Evolutionary conservation across 2,329 filamentous ascomycete species (phyloP).

Genomic region (Stemphylium lycopersici): DNA sequence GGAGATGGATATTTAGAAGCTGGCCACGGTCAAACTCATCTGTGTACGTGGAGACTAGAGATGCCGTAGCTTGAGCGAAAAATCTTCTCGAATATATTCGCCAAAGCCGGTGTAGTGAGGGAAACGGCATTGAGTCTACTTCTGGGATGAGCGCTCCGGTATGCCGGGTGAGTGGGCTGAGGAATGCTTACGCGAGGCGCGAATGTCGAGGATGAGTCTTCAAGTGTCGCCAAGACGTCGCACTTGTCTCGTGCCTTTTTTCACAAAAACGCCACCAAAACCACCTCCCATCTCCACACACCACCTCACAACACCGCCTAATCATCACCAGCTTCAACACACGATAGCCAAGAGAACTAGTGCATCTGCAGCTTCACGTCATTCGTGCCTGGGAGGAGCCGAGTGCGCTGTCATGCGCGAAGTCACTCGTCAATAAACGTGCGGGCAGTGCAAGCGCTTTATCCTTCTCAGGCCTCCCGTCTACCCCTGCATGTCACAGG

Average conservation of each 20-base stretch:
- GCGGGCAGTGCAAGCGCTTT: constrained; percentile 18
- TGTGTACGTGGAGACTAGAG: too few species aligned
- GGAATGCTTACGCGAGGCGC: background rate
- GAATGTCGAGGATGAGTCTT: constrained; percentile 5
- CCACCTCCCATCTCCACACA: constrained; percentile 1
- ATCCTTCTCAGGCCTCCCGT: constrained; percentile 20
- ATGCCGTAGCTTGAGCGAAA: too few species aligned
- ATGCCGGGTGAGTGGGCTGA: background rate
- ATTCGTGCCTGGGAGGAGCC: background rate
- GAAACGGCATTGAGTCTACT: too few species aligned
- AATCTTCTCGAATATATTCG: too few species aligned
- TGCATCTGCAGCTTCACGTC: background rate
- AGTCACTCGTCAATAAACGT: constrained; percentile 17
- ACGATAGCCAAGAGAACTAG: background rate
- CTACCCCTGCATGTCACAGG: constrained; percentile 14
- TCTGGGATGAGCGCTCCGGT: background rate
- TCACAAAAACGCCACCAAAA: constrained; percentile 13
- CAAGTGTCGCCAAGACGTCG: constrained; percentile 13
- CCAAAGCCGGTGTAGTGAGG: too few species aligned
- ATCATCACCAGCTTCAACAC: background rate
- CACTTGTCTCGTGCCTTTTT: constrained; percentile 7
- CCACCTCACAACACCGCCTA: background rate
- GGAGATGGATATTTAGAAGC: too few species aligned
- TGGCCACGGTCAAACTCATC: too few species aligned
- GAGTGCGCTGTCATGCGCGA: background rate